phyloP scores from a whole-genome alignment of 345 rosid species.

The rapeseed (Brassica napus) region DNA sequence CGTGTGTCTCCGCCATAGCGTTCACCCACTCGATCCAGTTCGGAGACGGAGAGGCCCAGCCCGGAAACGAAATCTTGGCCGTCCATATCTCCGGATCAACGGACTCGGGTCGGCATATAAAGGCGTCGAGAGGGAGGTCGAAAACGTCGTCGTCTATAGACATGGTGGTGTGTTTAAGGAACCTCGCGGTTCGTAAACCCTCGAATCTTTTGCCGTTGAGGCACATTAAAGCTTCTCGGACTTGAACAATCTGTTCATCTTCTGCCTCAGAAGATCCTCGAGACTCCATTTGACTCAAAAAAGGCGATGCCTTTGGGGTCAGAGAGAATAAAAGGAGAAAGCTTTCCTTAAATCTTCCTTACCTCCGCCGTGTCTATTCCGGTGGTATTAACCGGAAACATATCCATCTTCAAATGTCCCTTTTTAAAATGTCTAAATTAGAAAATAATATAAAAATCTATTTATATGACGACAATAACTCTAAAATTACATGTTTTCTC shows the following conservation, averaged over 20 bases:
- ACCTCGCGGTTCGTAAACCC: conserved; percentile 41
- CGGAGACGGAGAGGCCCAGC: conserved; percentile 39
- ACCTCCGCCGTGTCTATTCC: conserved; percentile 11
- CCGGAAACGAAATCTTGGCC: conserved; percentile 30
- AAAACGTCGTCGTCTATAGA: conserved; percentile 23
- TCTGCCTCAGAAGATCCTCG: conserved; percentile 36
- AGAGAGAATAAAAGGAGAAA: not conserved
- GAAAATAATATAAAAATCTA: not conserved
- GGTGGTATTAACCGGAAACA: not conserved
- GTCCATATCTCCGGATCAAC: conserved; percentile 35
- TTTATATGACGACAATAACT: conserved; percentile 16
- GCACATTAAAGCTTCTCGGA: conserved; percentile 48
- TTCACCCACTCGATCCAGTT: conserved; percentile 52
- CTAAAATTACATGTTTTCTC: not conserved
- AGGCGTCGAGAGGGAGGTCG: conserved; percentile 33
- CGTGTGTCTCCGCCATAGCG: conserved; percentile 40
- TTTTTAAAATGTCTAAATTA: not conserved
- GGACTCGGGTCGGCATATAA: not conserved
- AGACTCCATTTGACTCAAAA: conserved; percentile 31
- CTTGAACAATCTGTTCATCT: conserved; percentile 42
- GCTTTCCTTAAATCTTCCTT: not conserved
- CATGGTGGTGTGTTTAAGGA: conserved; percentile 36
- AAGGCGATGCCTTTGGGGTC: conserved; percentile 21
- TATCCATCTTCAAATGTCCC: not conserved
- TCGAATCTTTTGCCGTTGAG: conserved; percentile 28